Evolutionary conservation across 345 rosid species (phyloP), one percentile per base, ranked within the genome.

Genomic region (Gossypium mustelinum): DNA sequence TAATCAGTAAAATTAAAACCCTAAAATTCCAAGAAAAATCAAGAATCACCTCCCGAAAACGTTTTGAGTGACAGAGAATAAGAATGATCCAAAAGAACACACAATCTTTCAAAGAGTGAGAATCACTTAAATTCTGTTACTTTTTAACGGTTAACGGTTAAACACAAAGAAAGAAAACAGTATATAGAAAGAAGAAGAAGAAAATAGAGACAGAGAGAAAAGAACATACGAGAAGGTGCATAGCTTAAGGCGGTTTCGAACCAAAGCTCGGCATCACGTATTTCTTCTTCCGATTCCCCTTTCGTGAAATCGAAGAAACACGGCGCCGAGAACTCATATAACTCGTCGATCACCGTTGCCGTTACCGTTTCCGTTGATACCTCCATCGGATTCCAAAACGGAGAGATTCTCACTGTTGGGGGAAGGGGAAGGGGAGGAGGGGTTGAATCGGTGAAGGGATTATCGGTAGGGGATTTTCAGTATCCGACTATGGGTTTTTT

Each of bases 241-340:
- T 94, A 85, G 83, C 86, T 82, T 60, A 88, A 79, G 17, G 97
- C 86, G 17, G 82, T 76, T 2, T 85, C 88, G 78, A 96, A 96
- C 99, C 99, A 96, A 66, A 89, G 90, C 80, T 96, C 99, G 0
- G 97, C 98, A 25, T 79, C 80, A 11, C 84, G 81, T 75, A 68
- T 68, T 27, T 91, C 94, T 39, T 90, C 92, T n/a, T 89, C 92
- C 0, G 92, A 84, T 81, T 96, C 98, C 20, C 80, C 97, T 3
- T 76, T 82, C 0, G 79, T 76, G 82, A 96, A 96, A 78, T 96
- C 97, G n/a, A 82, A 96, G 86, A 93, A 96, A 27, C 83, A 70
- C 1, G 98, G 98, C 11, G 98, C 99, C 7, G 89, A 87, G 85
- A 91, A 96, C 86, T 96, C 99, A 75, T 96, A 96, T 0, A 76